phyloP scores from a whole-genome alignment of 495 filamentous ascomycete species.

The Melanomma pulvis-pyrius region DNA sequence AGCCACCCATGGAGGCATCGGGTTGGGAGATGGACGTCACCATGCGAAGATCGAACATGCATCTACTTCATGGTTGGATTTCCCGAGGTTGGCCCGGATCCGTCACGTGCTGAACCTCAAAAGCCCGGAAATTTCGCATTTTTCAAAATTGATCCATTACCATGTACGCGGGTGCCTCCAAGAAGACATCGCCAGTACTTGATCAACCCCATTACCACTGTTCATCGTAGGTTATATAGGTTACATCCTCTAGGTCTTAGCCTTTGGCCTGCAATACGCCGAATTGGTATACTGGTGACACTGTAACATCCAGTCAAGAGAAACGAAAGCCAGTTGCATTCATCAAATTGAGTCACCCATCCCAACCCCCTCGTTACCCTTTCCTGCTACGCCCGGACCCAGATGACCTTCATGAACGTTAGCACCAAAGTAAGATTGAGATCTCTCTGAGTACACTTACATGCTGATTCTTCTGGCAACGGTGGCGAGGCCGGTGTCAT shows the following conservation, averaged over 20 bases:
- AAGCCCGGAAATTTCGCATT: no score
- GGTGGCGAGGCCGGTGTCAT: constrained; percentile 80
- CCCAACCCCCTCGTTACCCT: constrained; percentile 7
- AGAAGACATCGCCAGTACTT: neutral
- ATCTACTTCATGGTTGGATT: constrained; percentile 1
- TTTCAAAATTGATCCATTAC: neutral
- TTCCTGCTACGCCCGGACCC: constrained; percentile 34
- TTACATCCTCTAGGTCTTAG: constrained; percentile 9
- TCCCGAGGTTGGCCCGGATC: constrained; percentile 8
- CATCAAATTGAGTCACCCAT: constrained; percentile 18
- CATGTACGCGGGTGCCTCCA: constrained; percentile 17
- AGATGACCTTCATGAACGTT: constrained; percentile 28
- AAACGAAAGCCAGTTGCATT: constrained; percentile 5
- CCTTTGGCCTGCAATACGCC: constrained; percentile 20
- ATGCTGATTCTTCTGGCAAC: constrained; percentile 93
- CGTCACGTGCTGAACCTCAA: constrained; percentile 13
- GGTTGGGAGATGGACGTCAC: constrained; percentile 8
- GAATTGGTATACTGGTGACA: constrained; percentile 21
- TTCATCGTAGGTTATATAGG: constrained; percentile 2
- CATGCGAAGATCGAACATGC: neutral
- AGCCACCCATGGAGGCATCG: constrained; percentile 39
- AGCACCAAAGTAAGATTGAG: neutral
- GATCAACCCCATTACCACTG: constrained; percentile 19
- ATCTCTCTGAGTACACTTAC: constrained; percentile 58
- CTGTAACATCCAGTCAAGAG: constrained; percentile 9